Percentiles rank a stretch among this genome's conserved stretches.
Conservation (phyloP, 2,329 filamentous ascomycete species). For the Pseudocercospora cruenta region DNA sequence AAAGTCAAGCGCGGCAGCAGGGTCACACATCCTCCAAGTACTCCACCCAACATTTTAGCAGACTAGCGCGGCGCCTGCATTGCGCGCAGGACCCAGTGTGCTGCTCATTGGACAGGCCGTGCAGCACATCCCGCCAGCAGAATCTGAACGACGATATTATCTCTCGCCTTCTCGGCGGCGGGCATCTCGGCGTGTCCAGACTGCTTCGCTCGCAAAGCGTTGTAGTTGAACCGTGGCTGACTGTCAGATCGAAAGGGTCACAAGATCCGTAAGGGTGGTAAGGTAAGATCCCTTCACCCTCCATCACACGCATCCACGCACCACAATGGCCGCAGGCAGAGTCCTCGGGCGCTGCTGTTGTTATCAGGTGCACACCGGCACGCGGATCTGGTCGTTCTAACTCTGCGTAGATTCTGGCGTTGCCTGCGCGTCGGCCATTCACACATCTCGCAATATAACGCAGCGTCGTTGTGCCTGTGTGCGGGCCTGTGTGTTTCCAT, state of each 20-base stretch:
- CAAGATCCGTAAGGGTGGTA: background rate
- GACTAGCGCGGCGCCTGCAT: slow-evolving; percentile 11
- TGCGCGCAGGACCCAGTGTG: slow-evolving; percentile 1
- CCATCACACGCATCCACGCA: slow-evolving; percentile 9
- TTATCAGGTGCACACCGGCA: slow-evolving; percentile 21
- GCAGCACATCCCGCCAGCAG: slow-evolving; percentile 9
- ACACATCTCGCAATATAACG: slow-evolving; percentile 11
- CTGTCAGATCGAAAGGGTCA: slow-evolving; percentile 6
- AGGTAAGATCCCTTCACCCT: slow-evolving; percentile 4
- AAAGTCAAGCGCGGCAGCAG: background rate
- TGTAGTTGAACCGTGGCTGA: slow-evolving; percentile 10
- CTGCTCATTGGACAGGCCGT: slow-evolving; percentile 7
- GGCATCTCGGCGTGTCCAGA: slow-evolving; percentile 4
- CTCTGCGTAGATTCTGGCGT: slow-evolving; percentile 10
- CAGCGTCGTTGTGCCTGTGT: slow-evolving; percentile 10
- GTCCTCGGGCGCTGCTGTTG: slow-evolving; percentile 2
- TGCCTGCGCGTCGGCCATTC: background rate
- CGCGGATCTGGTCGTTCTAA: slow-evolving; percentile 10
- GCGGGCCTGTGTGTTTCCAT: slow-evolving; percentile 9
- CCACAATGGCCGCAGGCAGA: slow-evolving; percentile 8
- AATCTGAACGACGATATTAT: slow-evolving; percentile 8
- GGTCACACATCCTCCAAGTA: slow-evolving; percentile 8
- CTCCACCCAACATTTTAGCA: slow-evolving; percentile 9
- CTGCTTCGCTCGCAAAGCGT: background rate
- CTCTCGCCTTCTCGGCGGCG: slow-evolving; percentile 1